These are phyloP conservation scores for Hevea brasiliensis DNA, from an alignment of 345 rosid species.

Conservation along the genomic window DNA sequence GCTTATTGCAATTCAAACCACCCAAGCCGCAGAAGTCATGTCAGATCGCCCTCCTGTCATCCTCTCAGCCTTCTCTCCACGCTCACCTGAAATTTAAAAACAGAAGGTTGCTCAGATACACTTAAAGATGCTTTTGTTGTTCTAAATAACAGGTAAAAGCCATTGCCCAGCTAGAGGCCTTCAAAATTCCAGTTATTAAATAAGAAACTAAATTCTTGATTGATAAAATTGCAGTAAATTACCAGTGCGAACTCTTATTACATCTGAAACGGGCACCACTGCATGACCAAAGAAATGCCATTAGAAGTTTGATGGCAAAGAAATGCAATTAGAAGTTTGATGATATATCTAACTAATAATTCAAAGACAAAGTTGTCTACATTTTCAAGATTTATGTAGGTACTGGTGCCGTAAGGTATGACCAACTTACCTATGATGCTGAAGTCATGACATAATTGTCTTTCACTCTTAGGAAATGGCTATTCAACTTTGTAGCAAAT, in stretches of 20 bases:
- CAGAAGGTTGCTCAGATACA: not conserved
- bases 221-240: conserved; percentile 6
- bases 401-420: not conserved
- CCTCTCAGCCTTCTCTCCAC: conserved; percentile 78
- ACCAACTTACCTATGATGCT: not conserved
- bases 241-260: conserved; percentile 83
- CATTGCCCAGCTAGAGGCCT: not conserved
- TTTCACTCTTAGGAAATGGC: not conserved
- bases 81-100: conserved; percentile 58
- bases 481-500: not conserved
- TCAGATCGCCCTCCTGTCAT: conserved; percentile 77
- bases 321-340: conserved; percentile 19
- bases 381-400: not conserved
- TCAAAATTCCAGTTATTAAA: not conserved
- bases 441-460: not conserved
- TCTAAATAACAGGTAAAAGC: no score
- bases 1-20: conserved; percentile 8
- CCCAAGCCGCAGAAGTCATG: conserved; percentile 30
- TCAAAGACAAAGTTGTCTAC: not conserved
- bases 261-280: conserved; percentile 77
- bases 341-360: not conserved
- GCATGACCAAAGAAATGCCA: conserved; percentile 32
- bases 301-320: conserved; percentile 24
- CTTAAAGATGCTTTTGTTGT: no score
- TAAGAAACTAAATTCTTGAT: no score